phyloP scores from a whole-genome alignment of 306 rosid species.

The Purshia tridentata region DNA sequence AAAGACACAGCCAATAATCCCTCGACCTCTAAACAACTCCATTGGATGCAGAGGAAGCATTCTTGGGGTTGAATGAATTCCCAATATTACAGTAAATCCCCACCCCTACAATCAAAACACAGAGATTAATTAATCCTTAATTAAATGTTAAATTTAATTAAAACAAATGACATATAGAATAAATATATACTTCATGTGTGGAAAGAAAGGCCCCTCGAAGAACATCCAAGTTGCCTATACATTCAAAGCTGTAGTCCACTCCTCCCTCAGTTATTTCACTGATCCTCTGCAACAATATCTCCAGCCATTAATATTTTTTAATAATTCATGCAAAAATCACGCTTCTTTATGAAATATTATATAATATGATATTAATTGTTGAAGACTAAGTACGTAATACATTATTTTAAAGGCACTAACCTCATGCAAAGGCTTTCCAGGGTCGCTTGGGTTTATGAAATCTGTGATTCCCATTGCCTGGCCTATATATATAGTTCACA shows the following conservation, averaged over 20 bases:
- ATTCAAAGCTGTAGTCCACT: constrained; percentile 70
- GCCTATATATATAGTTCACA: constrained; percentile 32
- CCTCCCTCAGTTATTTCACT: constrained; percentile 58
- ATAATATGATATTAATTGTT: neutral
- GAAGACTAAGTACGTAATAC: neutral
- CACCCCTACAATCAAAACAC: constrained; percentile 52
- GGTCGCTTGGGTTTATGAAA: constrained; percentile 61
- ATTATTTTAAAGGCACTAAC: constrained; percentile 29
- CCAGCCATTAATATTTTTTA: neutral
- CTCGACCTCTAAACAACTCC: constrained; percentile 74
- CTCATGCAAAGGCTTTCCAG: constrained; percentile 57
- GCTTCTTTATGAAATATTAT: neutral
- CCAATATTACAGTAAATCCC: constrained; percentile 72
- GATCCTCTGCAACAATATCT: constrained; percentile 40
- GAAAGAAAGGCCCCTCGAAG: constrained; percentile 63
- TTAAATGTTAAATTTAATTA: too few relatives aligned
- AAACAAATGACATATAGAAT: neutral
- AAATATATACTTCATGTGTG: constrained; percentile 47
- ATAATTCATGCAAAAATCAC: neutral
- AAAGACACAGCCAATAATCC: constrained; percentile 49
- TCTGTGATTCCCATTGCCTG: constrained; percentile 63
- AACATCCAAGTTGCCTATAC: constrained; percentile 54
- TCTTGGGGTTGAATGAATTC: constrained; percentile 58
- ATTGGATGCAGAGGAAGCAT: constrained; percentile 78
- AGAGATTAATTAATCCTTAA: neutral